Base-by-base conservation (phyloP, 129 eudicot species). In the Silybum marianum region DNA sequence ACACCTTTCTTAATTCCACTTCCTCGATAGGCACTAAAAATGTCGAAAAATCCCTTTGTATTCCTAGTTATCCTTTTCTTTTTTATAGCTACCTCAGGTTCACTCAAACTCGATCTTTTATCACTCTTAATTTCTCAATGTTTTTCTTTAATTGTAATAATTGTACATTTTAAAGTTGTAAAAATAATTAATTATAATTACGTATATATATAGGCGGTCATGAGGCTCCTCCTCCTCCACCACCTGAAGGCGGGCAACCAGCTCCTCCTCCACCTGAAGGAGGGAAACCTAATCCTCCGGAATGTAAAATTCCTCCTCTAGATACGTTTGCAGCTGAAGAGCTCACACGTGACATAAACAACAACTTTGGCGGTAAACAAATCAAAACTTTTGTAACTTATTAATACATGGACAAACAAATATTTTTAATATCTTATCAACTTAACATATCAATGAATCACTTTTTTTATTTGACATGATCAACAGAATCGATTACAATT, bases 261-360 rank as follows among this genome's bases (percentile, higher is more conserved):
- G 30, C 30, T 28, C 36, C 36, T 32, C 36, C 36, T 3, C 36
- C 36, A 32, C 75, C 76, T n/a, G 32, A 28, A 1, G 72, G 26
- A 0, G 78, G 72, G 0, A 19, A 48, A 21, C 67, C 84, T 0
- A 4, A 79, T 40, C 69, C 69, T 19, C 85, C 85, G 10, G 81
- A 71, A 76, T 82, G 85, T 32, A 36, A 7, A 3, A 82, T 23
- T 9, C 16, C 38, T 0, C 76, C 38, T 10, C 13, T 38, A 75
- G 77, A 76, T 70, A 76, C 69, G 66, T n/a, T 82, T 18, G 71
- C 60, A 69, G 77, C 72, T 2, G 77, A 76, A 82, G 76, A 76
- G 14, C 77, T 82, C 3, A 40, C 36, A 13, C 42, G 40, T 24
- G 71, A 75, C 77, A 82, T 58, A 7, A 58, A n/a, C 66, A 18